A percentile compares a stretch with the other conserved stretches of the same genome.
These are phyloP conservation scores for Trichophaea hybrida DNA, from an alignment of 2,329 filamentous ascomycete species.

Conservation along the genomic window DNA sequence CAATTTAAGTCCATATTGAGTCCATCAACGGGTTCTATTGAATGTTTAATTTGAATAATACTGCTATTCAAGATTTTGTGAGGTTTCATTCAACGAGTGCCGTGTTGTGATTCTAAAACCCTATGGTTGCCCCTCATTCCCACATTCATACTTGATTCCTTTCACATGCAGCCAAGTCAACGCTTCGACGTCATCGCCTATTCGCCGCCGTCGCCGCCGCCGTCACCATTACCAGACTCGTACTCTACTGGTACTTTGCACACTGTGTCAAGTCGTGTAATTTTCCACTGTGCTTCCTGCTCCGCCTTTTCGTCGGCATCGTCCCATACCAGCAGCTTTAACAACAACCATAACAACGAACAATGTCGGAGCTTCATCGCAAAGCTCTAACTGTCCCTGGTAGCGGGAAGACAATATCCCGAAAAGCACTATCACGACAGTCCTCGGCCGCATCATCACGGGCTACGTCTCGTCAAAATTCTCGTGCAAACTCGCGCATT, in stretches of 20 bases:
- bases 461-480: slow-evolving; percentile 42
- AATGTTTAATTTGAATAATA: too few relatives aligned
- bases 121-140: neutral
- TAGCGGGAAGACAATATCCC: slow-evolving; percentile 57
- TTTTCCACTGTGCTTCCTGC: neutral
- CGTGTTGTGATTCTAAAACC: neutral
- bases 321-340: neutral
- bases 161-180: neutral
- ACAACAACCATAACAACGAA: neutral
- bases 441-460: slow-evolving; percentile 44
- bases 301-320: neutral
- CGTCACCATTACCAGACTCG: neutral
- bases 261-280: neutral
- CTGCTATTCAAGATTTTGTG: too few relatives aligned
- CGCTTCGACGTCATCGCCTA: neutral
- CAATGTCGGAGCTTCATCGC: slow-evolving; percentile 51
- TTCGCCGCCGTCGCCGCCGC: neutral
- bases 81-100: neutral
- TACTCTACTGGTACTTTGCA: neutral
- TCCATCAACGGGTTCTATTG: too few relatives aligned
- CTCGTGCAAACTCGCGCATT: slow-evolving; percentile 45
- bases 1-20: too few relatives aligned
- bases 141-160: neutral
- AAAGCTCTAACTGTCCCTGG: slow-evolving; percentile 48
- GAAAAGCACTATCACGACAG: slow-evolving; percentile 47